Percentiles rank a stretch among this genome's conserved stretches.
Evolutionary conservation across 495 filamentous ascomycete genomes (phyloP).

Genomic region (Schizothecium vesticola): DNA sequence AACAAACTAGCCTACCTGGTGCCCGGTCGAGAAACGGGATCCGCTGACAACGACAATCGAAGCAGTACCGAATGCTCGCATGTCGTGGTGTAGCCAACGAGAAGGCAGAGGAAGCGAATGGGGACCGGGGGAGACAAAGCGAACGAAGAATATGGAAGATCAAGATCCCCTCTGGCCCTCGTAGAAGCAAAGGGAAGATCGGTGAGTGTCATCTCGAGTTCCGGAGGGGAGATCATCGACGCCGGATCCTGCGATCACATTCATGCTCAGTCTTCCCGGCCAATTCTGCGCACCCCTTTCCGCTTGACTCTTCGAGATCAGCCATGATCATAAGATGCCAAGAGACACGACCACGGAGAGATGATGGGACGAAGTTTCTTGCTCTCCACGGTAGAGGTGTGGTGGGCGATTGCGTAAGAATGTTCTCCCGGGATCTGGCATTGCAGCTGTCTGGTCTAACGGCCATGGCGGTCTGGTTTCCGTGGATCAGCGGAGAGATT

Average conservation of each 20-base stretch:
- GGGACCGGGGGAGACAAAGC: neutral
- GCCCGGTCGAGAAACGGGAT: neutral
- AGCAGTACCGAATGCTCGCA: neutral
- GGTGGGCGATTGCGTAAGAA: conserved; percentile 7
- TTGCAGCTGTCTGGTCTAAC: neutral
- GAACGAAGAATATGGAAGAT: neutral
- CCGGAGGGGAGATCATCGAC: conserved; percentile 19
- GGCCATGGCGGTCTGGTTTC: neutral
- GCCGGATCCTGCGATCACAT: conserved; percentile 14
- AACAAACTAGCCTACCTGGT: neutral
- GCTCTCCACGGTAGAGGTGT: neutral
- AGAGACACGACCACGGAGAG: neutral
- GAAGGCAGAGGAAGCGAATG: neutral
- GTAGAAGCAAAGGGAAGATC: conserved; percentile 3
- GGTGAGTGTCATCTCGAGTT: conserved; percentile 23
- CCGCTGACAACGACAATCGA: neutral
- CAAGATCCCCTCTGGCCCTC: neutral
- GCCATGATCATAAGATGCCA: conserved; percentile 3
- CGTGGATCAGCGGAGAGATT: neutral
- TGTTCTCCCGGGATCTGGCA: conserved; percentile 3
- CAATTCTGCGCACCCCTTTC: neutral
- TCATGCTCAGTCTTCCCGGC: conserved; percentile 7
- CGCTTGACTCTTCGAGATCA: conserved; percentile 3
- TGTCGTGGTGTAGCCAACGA: neutral
- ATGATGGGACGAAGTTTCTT: neutral